Base-by-base conservation (phyloP, 768 basidiomycete genomes). In the Lactarius trivialis region DNA sequence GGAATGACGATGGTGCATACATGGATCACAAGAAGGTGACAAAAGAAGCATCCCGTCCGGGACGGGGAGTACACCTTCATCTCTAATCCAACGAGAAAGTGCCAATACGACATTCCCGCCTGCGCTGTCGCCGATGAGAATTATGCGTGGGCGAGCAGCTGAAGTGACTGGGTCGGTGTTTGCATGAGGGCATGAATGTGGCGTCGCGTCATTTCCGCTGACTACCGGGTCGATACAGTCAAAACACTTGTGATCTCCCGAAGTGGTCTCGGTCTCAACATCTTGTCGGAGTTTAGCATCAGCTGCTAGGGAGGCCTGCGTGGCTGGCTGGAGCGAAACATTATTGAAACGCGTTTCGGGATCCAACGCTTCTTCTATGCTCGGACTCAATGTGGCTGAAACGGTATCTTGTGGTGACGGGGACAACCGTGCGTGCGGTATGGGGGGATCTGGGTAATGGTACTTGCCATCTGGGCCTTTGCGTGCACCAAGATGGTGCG, bases 111-210 rank as follows among this genome's bases (percentile, higher is more conserved):
- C 73, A 63, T 82, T 82, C 7, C 82, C 81, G 14, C 82, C 82
- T 0, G 82, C 79, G 62, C 79, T 80, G 62, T 82, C 82, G n/a
- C 81, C 82, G 37, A 81, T 76, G 49, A 83, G 74, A 30, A 82
- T 68, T 51, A 81, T 75, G 61, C 78, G 72, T 32, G 65, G 61
- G 9, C 63, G 58, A 32, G 37, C 21, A 7, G 50, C 34, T 48
- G 26, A 70, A 68, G 57, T 60, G 65, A 52, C 69, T 66, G 58
- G 21, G 37, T 32, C 60, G 17, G 45, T 9, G 28, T 50, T 53
- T 28, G 15, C 8, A 32, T 50, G 19, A 14, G 50, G 11, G 11
- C 39, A 33, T 12, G 33, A 30, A 49, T 52, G 62, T 14, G 53
- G 50, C n/a, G 26, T 51, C 7, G 58, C 65, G 12, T 64, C 65